These are phyloP conservation scores for Candida silvatica DNA, from an alignment of 805 yeast genomes.

Conservation along the genomic window DNA sequence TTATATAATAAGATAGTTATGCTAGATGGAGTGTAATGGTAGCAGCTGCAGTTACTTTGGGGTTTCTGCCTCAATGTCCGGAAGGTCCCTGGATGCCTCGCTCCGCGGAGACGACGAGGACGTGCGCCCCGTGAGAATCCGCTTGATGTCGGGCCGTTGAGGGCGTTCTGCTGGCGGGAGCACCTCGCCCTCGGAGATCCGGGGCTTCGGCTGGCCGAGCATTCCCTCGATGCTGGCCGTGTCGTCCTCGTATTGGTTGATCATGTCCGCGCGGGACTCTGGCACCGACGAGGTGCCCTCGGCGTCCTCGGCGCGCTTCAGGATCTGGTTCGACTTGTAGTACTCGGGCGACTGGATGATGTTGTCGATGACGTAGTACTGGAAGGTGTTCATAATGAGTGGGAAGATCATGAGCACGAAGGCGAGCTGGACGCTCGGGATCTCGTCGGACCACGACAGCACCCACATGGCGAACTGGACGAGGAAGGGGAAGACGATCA, in stretches of 20 bases:
- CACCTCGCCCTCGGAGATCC: neutral
- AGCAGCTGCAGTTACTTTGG: too few species aligned
- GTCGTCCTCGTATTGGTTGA: neutral
- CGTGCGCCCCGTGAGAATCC: too few species aligned
- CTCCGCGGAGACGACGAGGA: too few species aligned
- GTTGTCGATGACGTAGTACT: constrained; percentile 63
- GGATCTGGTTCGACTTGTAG: constrained; percentile 15
- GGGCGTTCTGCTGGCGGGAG: neutral
- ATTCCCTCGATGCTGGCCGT: neutral
- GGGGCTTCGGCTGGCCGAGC: neutral
- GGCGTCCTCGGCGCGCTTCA: constrained; percentile 3
- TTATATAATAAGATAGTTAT: too few species aligned
- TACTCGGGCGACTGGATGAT: constrained; percentile 53
- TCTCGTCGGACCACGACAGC: constrained; percentile 74
- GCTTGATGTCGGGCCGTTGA: neutral
- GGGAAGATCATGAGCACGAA: constrained; percentile 84
- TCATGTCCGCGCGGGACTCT: neutral
- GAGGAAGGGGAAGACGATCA: constrained; percentile 55
- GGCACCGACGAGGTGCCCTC: neutral
- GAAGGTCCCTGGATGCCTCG: too few species aligned
- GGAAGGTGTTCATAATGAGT: constrained; percentile 63
- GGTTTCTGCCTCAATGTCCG: too few species aligned
- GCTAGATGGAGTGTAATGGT: too few species aligned
- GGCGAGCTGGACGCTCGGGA: constrained; percentile 76
- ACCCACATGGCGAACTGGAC: constrained; percentile 66